A percentile compares a stretch with the other conserved stretches of the same genome.
phyloP scores from a whole-genome alignment of 345 rosid genomes.

The Passiflora organensis region DNA sequence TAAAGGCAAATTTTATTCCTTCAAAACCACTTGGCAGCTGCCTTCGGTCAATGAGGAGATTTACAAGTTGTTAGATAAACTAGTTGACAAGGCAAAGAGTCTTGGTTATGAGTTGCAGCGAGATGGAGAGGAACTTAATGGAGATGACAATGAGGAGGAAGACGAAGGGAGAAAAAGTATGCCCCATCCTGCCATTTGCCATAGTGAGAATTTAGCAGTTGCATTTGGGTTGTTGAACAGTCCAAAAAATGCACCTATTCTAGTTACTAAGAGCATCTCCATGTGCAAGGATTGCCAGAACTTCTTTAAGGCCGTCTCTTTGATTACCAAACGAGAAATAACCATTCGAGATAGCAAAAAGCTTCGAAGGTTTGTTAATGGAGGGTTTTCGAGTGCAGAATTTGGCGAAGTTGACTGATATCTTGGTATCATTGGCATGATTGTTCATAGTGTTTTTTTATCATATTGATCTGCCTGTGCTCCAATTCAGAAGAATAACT shows the following conservation, averaged over 20 bases:
- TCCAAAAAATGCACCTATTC: conserved; percentile 22
- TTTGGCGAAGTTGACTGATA: conserved; percentile 27
- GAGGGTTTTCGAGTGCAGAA: conserved; percentile 48
- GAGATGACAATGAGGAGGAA: conserved; percentile 9
- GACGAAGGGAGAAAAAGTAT: conserved; percentile 13
- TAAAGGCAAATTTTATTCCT: conserved; percentile 34
- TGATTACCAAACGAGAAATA: conserved; percentile 29
- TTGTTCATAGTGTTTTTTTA: too few relatives aligned
- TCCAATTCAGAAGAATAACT: too few relatives aligned
- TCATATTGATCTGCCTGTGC: background rate
- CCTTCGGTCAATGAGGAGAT: conserved; percentile 19
- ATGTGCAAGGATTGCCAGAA: conserved; percentile 51
- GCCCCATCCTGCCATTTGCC: conserved; percentile 22
- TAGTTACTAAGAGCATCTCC: conserved; percentile 30
- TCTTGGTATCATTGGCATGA: background rate
- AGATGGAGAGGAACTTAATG: conserved; percentile 15
- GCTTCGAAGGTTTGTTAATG: conserved; percentile 45
- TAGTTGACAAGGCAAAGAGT: conserved; percentile 27
- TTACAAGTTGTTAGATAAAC: conserved; percentile 26
- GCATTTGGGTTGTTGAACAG: conserved; percentile 47
- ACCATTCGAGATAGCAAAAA: conserved; percentile 42
- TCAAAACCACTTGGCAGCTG: conserved; percentile 25
- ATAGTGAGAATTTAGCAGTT: conserved; percentile 45
- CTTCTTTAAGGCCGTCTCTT: conserved; percentile 38
- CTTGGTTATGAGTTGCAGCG: conserved; percentile 18